Conservation (phyloP, 805 yeast species). For the Saturnispora zaruensis region DNA sequence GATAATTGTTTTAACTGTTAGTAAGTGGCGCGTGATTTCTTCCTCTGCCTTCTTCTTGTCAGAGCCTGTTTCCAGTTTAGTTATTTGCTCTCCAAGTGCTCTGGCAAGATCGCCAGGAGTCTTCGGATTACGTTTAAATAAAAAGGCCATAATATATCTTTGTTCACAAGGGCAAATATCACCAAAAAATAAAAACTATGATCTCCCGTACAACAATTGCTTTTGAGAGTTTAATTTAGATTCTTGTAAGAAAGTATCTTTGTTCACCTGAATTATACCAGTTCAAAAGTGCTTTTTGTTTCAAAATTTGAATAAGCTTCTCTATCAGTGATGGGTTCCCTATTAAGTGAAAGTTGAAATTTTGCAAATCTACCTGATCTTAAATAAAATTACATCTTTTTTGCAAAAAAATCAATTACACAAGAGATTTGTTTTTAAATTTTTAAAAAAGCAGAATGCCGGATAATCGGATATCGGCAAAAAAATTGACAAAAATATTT, state of each 20-base stretch:
- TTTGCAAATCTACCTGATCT: background rate
- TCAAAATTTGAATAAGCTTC: background rate
- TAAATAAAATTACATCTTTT: background rate
- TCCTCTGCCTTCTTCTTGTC: constrained; percentile 51
- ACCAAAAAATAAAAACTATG: background rate
- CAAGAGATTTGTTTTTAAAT: too few species aligned
- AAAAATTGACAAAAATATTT: too few species aligned
- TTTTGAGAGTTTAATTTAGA: background rate
- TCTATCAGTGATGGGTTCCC: background rate
- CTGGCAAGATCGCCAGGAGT: constrained; percentile 80
- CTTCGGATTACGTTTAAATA: constrained; percentile 85
- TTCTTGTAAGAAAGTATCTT: background rate
- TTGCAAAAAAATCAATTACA: background rate
- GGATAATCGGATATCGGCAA: background rate
- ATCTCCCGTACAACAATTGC: background rate
- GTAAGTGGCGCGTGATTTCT: constrained; percentile 57
- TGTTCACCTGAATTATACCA: background rate
- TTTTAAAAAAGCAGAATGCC: background rate
- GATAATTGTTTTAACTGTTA: constrained; percentile 56
- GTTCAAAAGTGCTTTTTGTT: background rate
- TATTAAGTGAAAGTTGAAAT: background rate
- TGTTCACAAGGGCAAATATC: background rate
- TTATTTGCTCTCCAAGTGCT: constrained; percentile 63
- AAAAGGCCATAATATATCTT: constrained; percentile 57
- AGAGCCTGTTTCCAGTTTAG: constrained; percentile 42